Evolutionary conservation across 805 yeast species (phyloP).

Genomic region (Groenewaldozyma salmanticensis): DNA sequence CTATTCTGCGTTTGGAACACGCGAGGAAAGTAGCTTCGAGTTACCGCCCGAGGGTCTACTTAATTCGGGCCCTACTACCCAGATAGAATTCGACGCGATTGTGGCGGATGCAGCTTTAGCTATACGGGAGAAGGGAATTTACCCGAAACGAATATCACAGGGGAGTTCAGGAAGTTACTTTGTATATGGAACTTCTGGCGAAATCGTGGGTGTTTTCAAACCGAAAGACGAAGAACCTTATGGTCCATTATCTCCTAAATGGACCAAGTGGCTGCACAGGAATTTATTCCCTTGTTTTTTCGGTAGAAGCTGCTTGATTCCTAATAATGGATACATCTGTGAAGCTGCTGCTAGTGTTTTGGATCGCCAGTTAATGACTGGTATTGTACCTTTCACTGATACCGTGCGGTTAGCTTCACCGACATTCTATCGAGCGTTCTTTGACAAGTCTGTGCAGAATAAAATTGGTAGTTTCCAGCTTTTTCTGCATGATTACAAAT

Average conservation of each 20-base stretch:
- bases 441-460: slow-evolving; percentile 34
- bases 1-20: slow-evolving; percentile 46
- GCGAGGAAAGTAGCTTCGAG: slow-evolving; percentile 23
- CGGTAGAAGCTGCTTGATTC: slow-evolving; percentile 63
- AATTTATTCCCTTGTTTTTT: slow-evolving; percentile 70
- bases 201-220: slow-evolving; percentile 54
- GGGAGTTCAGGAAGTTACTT: slow-evolving; percentile 71
- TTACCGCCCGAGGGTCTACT: slow-evolving; percentile 25
- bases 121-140: slow-evolving; percentile 33
- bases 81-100: slow-evolving; percentile 29
- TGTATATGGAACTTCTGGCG: slow-evolving; percentile 30
- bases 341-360: slow-evolving; percentile 64
- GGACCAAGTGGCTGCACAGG: slow-evolving; percentile 73
- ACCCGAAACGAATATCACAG: slow-evolving; percentile 45
- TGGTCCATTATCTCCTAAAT: slow-evolving; percentile 67
- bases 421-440: slow-evolving; percentile 43
- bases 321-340: slow-evolving; percentile 61
- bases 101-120: slow-evolving; percentile 38
- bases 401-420: slow-evolving; percentile 41
- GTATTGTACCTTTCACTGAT: slow-evolving; percentile 59
- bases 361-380: slow-evolving; percentile 48
- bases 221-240: slow-evolving; percentile 78
- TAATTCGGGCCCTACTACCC: slow-evolving; percentile 23
- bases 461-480: slow-evolving; percentile 63
- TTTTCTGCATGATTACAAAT: slow-evolving; percentile 47